phyloP scores from a whole-genome alignment of 257 asterid genomes.

The Primulina tabacum region DNA sequence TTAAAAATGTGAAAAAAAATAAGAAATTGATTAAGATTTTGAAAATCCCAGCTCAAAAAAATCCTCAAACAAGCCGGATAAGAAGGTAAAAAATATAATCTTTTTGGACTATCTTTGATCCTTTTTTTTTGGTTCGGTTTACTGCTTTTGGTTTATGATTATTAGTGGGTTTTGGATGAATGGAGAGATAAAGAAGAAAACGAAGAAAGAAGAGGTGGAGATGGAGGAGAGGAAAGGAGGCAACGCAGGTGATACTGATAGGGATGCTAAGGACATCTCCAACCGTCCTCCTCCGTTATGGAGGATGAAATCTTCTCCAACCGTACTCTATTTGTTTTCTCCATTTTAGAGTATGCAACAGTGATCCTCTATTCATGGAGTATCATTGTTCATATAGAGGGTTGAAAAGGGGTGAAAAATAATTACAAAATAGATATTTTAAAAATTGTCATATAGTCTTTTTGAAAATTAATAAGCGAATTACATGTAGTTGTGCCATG shows the following conservation, averaged over 20 bases:
- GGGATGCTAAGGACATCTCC: conserved; percentile 38
- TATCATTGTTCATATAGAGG: too few relatives aligned
- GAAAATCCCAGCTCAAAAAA: conserved; percentile 35
- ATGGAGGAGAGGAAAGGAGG: conserved; percentile 25
- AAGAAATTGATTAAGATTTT: conserved; percentile 47
- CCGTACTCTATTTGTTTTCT: too few relatives aligned
- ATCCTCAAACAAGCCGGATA: conserved; percentile 26
- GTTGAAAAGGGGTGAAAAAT: too few relatives aligned
- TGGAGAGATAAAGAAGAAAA: conserved; percentile 38
- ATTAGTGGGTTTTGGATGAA: conserved; percentile 18
- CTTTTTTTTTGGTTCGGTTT: not conserved
- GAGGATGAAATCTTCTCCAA: too few relatives aligned
- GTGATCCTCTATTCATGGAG: too few relatives aligned
- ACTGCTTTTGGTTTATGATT: not conserved
- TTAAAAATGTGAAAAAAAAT: conserved; percentile 43
- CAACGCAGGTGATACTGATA: conserved; percentile 30
- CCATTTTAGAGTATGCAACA: too few relatives aligned
- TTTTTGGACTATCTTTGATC: not conserved
- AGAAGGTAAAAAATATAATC: conserved; percentile 22
- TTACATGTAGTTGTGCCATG: too few relatives aligned
- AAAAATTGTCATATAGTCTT: too few relatives aligned
- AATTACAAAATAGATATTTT: too few relatives aligned
- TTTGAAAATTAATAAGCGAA: too few relatives aligned
- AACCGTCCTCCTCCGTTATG: too few relatives aligned
- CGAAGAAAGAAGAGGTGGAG: conserved; percentile 34